A percentile compares a stretch with the other conserved stretches of the same genome.
phyloP scores from a whole-genome alignment of 371 early-diverging fungal genomes.

The Lichtheimia ramosa region DNA sequence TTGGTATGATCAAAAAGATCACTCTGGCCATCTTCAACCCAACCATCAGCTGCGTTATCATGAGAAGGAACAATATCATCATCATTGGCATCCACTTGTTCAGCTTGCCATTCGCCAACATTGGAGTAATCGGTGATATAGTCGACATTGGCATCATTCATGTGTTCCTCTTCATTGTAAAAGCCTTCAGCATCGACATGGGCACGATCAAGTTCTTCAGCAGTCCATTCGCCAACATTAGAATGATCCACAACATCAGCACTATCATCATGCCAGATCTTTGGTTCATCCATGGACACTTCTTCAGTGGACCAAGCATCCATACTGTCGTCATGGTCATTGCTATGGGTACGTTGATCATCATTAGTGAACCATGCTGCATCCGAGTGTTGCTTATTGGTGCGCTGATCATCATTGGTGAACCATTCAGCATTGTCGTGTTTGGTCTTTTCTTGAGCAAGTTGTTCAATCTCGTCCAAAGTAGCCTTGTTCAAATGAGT shows the following conservation, averaged over 20 bases:
- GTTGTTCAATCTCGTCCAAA: not conserved
- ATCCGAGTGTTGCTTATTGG: not conserved
- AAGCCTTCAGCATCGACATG: slow-evolving; percentile 4
- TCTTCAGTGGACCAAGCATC: slow-evolving; percentile 8
- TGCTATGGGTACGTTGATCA: slow-evolving; percentile 16
- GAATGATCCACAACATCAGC: slow-evolving; percentile 8
- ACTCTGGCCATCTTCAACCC: slow-evolving; percentile 1
- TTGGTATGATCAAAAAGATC: slow-evolving; percentile 3
- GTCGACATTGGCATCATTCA: not conserved
- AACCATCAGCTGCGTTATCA: slow-evolving; percentile 9
- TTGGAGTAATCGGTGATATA: slow-evolving; percentile 4
- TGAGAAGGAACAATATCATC: slow-evolving; percentile 12
- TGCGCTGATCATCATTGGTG: slow-evolving; percentile 23
- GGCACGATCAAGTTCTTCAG: slow-evolving; percentile 15
- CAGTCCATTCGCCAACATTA: slow-evolving; percentile 8
- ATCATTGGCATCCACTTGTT: slow-evolving; percentile 18
- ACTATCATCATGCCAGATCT: slow-evolving; percentile 5
- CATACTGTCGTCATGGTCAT: not conserved
- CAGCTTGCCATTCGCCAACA: slow-evolving; percentile 25
- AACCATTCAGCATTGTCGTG: slow-evolving; percentile 18
- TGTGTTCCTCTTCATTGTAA: slow-evolving; percentile 6
- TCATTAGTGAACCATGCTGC: slow-evolving; percentile 12
- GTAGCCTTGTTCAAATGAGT: slow-evolving; percentile 6
- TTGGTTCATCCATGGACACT: not conserved
- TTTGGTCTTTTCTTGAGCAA: not conserved